These are phyloP conservation scores for Mucor sp. DNA, from an alignment of 371 early-diverging fungal genomes.

Conservation along the genomic window DNA sequence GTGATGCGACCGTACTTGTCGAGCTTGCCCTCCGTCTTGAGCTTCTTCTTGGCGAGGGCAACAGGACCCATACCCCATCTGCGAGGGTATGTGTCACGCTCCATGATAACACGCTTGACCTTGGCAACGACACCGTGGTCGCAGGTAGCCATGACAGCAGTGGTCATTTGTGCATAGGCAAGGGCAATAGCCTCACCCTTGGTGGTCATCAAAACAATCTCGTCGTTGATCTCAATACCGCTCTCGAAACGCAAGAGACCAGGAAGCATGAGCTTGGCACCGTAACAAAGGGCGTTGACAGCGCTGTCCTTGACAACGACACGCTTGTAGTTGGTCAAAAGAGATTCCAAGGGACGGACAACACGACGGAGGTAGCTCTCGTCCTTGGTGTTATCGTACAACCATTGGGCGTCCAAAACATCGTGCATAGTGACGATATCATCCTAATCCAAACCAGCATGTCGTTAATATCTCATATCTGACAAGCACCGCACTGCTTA, in stretches of 20 bases:
- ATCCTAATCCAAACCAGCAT: constrained; percentile 56
- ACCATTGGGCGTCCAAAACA: constrained; percentile 98
- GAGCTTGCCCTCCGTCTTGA: constrained; percentile 95
- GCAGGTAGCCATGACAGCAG: constrained; percentile 83
- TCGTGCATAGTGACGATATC: constrained; percentile 99
- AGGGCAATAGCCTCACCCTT: constrained; percentile 99
- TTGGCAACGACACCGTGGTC: constrained; percentile 97
- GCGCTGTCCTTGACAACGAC: constrained; percentile 99
- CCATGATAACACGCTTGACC: constrained; percentile 99
- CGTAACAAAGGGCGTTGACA: constrained; percentile 99
- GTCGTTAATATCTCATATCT: background rate
- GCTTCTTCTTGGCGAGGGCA: constrained; percentile 95
- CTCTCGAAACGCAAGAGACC: constrained; percentile 98
- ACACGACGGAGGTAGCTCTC: constrained; percentile 91
- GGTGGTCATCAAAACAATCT: constrained; percentile 98
- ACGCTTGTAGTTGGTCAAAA: constrained; percentile 96
- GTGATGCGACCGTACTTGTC: constrained; percentile 95
- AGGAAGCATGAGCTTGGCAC: constrained; percentile 98
- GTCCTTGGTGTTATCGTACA: constrained; percentile 96
- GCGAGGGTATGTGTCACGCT: constrained; percentile 98
- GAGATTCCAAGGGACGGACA: constrained; percentile 96
- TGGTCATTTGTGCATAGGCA: constrained; percentile 96
- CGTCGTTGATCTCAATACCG: constrained; percentile 94
- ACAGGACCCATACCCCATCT: constrained; percentile 97
- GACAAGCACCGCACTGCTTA: background rate